A percentile compares a stretch with the other conserved stretches of the same genome.
Conservation (phyloP, 257 asterid species). For the Salvia hispanica region DNA sequence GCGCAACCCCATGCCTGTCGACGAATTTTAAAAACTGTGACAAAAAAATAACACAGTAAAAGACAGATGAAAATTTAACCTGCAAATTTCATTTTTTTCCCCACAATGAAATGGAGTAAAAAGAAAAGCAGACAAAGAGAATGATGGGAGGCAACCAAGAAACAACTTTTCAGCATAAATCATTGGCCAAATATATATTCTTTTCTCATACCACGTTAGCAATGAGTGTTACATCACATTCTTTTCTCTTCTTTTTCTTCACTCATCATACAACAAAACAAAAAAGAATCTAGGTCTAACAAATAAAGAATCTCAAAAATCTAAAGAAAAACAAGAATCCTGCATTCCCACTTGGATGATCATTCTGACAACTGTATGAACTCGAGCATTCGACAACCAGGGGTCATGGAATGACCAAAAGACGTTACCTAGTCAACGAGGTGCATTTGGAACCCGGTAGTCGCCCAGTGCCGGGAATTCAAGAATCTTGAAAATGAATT, state of each 20-base stretch:
- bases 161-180: conserved; percentile 65
- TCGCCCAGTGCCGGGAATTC: conserved; percentile 28
- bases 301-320: conserved; percentile 57
- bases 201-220: conserved; percentile 51
- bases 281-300: conserved; percentile 25
- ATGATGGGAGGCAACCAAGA: conserved; percentile 46
- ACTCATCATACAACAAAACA: conserved; percentile 30
- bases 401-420: conserved; percentile 1
- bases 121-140: conserved; percentile 30
- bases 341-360: conserved; percentile 41
- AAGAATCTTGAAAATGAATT: conserved; percentile 32
- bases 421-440: conserved; percentile 31
- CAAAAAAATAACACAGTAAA: too few relatives aligned
- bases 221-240: conserved; percentile 61
- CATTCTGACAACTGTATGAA: background rate
- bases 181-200: conserved; percentile 44
- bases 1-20: too few relatives aligned
- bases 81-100: too few relatives aligned
- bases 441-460: background rate
- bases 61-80: too few relatives aligned
- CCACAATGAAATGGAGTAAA: background rate
- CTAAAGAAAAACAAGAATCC: conserved; percentile 24
- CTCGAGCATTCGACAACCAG: background rate
- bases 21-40: too few relatives aligned
- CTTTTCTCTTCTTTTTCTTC: conserved; percentile 30